Evolutionary conservation across 2,329 filamentous ascomycete species (phyloP).

Genomic region (Colletotrichum cuscutae): DNA sequence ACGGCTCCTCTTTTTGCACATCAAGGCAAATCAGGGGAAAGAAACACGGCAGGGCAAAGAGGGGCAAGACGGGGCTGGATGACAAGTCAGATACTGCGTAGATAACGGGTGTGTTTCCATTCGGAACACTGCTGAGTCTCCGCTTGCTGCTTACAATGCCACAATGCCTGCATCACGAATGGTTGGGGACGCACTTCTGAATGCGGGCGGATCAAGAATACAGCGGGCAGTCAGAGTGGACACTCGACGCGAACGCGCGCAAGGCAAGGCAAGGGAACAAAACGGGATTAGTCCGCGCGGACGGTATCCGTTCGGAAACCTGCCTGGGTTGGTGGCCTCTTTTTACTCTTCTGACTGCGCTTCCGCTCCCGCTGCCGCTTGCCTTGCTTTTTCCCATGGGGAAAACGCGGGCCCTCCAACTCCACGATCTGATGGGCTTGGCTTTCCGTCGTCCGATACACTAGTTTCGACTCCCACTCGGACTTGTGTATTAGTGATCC

Average conservation of each 20-base stretch:
- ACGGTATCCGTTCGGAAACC: slow-evolving; percentile 6
- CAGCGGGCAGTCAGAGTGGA: not conserved
- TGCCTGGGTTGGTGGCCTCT: not conserved
- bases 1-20: slow-evolving; percentile 19
- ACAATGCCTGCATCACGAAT: slow-evolving; percentile 31
- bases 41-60: not conserved
- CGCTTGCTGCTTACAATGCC: slow-evolving; percentile 29
- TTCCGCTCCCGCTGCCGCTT: not conserved
- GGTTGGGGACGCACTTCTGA: slow-evolving; percentile 8
- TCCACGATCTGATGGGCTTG: slow-evolving; percentile 32
- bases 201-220: slow-evolving; percentile 22
- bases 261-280: not conserved
- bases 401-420: slow-evolving; percentile 12
- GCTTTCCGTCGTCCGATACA: slow-evolving; percentile 19
- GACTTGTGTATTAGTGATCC: not conserved
- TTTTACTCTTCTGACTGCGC: not conserved
- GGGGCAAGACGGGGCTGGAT: not conserved
- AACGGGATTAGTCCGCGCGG: not conserved
- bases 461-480: not conserved
- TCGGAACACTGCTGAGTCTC: not conserved
- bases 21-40: slow-evolving; percentile 10
- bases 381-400: slow-evolving; percentile 25
- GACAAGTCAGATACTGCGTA: slow-evolving; percentile 3
- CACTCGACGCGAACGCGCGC: not conserved
- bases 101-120: slow-evolving; percentile 17